phyloP scores from a whole-genome alignment of 495 filamentous ascomycete genomes.

The Penicillium macrosclerotiorum region DNA sequence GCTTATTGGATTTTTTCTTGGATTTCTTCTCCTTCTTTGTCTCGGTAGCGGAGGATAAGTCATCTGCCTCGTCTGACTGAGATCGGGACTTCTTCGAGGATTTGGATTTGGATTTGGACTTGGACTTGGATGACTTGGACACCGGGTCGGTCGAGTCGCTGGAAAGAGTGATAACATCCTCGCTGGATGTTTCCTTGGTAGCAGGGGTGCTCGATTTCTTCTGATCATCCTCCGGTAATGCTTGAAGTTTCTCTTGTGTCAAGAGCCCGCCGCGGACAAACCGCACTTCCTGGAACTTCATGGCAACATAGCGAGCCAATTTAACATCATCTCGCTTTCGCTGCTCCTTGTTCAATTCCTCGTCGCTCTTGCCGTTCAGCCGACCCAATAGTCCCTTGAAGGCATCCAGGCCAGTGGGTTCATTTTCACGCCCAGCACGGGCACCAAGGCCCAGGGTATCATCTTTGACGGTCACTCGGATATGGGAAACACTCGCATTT shows the following conservation, averaged over 20 bases:
- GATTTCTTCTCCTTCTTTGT: conserved; percentile 46
- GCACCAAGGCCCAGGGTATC: conserved; percentile 88
- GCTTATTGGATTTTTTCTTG: conserved; percentile 51
- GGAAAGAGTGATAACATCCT: conserved; percentile 4
- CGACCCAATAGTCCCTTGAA: conserved; percentile 83
- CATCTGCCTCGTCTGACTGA: conserved; percentile 9
- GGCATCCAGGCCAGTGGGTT: conserved; percentile 77
- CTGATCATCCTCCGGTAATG: conserved; percentile 18
- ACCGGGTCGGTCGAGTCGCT: conserved; percentile 6
- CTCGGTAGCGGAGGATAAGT: conserved; percentile 13
- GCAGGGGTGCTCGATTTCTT: conserved; percentile 23
- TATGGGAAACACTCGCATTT: conserved; percentile 71
- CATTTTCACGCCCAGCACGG: conserved; percentile 59
- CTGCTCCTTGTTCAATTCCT: conserved; percentile 62
- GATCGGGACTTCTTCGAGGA: conserved; percentile 24
- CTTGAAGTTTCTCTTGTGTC: conserved; percentile 59
- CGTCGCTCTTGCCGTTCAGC: conserved; percentile 82
- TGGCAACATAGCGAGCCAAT: conserved; percentile 62
- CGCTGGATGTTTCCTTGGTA: conserved; percentile 5
- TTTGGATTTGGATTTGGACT: conserved; percentile 23
- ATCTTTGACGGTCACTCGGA: conserved; percentile 78
- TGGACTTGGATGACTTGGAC: conserved; percentile 17
- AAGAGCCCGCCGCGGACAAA: conserved; percentile 82
- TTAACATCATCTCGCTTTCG: conserved; percentile 58
- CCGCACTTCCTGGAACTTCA: conserved; percentile 68